phyloP scores from a whole-genome alignment of 2,329 filamentous ascomycete species.

The Exserohilum turcica region DNA sequence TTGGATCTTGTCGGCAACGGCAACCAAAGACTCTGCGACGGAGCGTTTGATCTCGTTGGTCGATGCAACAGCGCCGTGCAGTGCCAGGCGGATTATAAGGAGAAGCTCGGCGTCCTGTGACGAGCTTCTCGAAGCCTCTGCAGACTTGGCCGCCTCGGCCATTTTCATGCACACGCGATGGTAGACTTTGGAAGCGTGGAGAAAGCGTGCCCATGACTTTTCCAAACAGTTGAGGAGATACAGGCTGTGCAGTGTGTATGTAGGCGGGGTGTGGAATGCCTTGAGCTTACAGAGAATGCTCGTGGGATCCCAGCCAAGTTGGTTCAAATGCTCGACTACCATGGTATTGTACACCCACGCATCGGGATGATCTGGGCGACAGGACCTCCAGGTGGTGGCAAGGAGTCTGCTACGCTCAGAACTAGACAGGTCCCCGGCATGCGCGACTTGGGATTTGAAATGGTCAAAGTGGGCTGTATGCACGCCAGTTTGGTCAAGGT shows the following conservation, averaged over 20 bases:
- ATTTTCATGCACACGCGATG: constrained; percentile 17
- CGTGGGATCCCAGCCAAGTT: constrained; percentile 14
- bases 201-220: constrained; percentile 2
- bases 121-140: background rate
- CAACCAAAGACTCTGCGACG: background rate
- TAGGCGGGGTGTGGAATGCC: constrained; percentile 10
- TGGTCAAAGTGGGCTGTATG: constrained; percentile 10
- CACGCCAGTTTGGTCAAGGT: background rate
- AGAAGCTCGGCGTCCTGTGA: constrained; percentile 18
- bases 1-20: constrained; percentile 16
- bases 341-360: constrained; percentile 16
- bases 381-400: constrained; percentile 9
- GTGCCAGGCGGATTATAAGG: constrained; percentile 18
- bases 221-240: constrained; percentile 22
- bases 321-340: constrained; percentile 19
- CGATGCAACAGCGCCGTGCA: constrained; percentile 12
- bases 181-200: constrained; percentile 5
- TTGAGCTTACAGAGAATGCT: constrained; percentile 8
- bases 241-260: constrained; percentile 14
- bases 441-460: constrained; percentile 15
- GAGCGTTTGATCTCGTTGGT: background rate
- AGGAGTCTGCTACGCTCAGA: constrained; percentile 1
- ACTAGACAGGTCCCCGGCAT: background rate
- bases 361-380: constrained; percentile 8
- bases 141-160: constrained; percentile 11